Evolutionary conservation across 1,139 yeast species (phyloP).

Genomic region (Kurtzmaniella natalensis): DNA sequence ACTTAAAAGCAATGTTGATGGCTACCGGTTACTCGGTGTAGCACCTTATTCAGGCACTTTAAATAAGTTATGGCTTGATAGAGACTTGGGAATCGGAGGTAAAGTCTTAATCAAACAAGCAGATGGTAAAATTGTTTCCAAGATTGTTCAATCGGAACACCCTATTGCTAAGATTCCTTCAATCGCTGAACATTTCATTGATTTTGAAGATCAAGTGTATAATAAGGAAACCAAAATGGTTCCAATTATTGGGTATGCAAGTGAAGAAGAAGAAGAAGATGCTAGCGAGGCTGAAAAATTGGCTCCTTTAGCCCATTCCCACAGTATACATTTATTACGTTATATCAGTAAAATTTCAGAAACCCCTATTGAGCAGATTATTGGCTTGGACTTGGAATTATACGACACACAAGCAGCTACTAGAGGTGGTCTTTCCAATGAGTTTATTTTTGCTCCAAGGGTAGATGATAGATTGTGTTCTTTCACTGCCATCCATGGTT

Average conservation of each 20-base stretch:
- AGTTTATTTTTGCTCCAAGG: constrained; percentile 41
- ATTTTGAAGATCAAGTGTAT: constrained; percentile 27
- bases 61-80: constrained; percentile 35
- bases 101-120: constrained; percentile 26
- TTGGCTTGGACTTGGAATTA: constrained; percentile 37
- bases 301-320: constrained; percentile 36
- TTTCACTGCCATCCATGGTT: constrained; percentile 34
- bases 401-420: constrained; percentile 39
- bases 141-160: constrained; percentile 32
- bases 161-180: constrained; percentile 43
- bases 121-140: constrained; percentile 20
- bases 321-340: constrained; percentile 32
- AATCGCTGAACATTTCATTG: constrained; percentile 39
- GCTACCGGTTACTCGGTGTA: constrained; percentile 41
- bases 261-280: constrained; percentile 14
- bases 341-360: constrained; percentile 29
- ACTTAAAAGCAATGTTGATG: constrained; percentile 26
- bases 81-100: constrained; percentile 48
- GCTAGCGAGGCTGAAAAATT: constrained; percentile 29
- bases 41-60: constrained; percentile 42
- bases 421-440: constrained; percentile 37
- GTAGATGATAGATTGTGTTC: constrained; percentile 45
- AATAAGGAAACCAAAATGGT: constrained; percentile 39
- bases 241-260: constrained; percentile 36
- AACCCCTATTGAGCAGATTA: constrained; percentile 21